phyloP scores from a whole-genome alignment of 768 basidiomycete species.

The Suillus placidus region DNA sequence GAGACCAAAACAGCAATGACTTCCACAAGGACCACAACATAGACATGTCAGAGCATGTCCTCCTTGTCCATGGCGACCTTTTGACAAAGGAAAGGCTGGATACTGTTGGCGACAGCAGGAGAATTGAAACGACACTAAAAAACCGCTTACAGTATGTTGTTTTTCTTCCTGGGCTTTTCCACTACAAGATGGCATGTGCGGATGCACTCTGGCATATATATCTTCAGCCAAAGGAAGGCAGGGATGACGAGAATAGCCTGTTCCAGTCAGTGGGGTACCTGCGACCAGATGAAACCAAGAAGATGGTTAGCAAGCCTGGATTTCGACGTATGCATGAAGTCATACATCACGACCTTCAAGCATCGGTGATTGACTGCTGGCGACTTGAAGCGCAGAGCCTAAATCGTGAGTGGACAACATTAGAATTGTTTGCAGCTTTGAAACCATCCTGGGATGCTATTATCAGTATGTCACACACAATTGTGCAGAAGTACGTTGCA shows the following conservation, averaged over 20 bases:
- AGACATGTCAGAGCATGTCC: slow-evolving; percentile 15
- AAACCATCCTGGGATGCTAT: no score
- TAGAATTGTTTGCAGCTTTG: no score
- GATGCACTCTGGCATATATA: slow-evolving; percentile 22
- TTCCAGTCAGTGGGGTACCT: slow-evolving; percentile 20
- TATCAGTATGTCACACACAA: no score
- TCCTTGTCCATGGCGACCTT: slow-evolving; percentile 29
- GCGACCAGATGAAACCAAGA: slow-evolving; percentile 35
- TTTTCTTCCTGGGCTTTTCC: slow-evolving; percentile 39
- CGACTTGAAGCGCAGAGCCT: no score
- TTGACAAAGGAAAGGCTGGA: slow-evolving; percentile 23
- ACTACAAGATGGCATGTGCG: slow-evolving; percentile 30
- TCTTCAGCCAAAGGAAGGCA: slow-evolving; percentile 12
- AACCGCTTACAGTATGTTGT: slow-evolving; percentile 35
- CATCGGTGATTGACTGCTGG: no score
- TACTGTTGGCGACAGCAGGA: slow-evolving; percentile 11
- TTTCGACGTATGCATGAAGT: slow-evolving; percentile 40
- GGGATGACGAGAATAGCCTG: not conserved
- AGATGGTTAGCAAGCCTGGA: slow-evolving; percentile 33
- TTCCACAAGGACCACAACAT: not conserved
- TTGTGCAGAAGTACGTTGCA: no score
- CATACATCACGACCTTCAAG: slow-evolving; percentile 23
- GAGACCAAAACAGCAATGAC: accelerated
- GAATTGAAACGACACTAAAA: slow-evolving; percentile 33
- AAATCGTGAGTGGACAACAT: no score